These are phyloP conservation scores for Rutstroemia sydowiana DNA, from an alignment of 2,329 filamentous ascomycete species.

Conservation along the genomic window DNA sequence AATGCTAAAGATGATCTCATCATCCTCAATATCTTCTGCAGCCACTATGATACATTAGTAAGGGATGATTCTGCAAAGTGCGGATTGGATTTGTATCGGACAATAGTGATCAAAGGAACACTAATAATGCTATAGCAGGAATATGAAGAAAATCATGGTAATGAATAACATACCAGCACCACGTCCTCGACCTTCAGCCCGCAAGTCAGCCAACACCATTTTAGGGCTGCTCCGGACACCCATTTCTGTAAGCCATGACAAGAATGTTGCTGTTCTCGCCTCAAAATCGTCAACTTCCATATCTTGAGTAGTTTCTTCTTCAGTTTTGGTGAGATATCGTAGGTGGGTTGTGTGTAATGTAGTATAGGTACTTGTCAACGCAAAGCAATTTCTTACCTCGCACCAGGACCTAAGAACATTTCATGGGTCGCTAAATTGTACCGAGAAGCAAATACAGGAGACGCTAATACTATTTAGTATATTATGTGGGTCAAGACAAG, in stretches of 20 bases:
- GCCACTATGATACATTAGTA: slow-evolving; percentile 41
- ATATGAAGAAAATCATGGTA: not conserved
- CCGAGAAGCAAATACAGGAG: slow-evolving; percentile 9
- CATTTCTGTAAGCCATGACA: slow-evolving; percentile 47
- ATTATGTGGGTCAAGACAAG: slow-evolving; percentile 2
- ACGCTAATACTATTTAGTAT: slow-evolving; percentile 1
- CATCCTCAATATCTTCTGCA: slow-evolving; percentile 46
- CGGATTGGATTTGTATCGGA: too few relatives aligned
- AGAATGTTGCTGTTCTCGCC: slow-evolving; percentile 42
- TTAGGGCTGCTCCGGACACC: slow-evolving; percentile 50
- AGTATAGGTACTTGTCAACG: not conserved
- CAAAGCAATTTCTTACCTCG: slow-evolving; percentile 9
- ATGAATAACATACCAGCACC: slow-evolving; percentile 44
- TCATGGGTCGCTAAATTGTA: slow-evolving; percentile 10
- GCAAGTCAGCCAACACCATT: slow-evolving; percentile 50
- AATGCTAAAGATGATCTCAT: slow-evolving; percentile 59
- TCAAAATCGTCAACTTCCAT: slow-evolving; percentile 34
- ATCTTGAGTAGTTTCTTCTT: not conserved
- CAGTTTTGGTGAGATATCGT: not conserved
- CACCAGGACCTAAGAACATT: not conserved
- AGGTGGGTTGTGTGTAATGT: slow-evolving; percentile 2
- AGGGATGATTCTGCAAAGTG: too few relatives aligned
- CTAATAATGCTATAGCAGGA: not conserved
- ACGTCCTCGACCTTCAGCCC: slow-evolving; percentile 48
- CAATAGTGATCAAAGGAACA: too few relatives aligned